Evolutionary conservation across 371 early-diverging fungal genomes (phyloP), one percentile per base, ranked within the genome.

Genomic region (Mortierella sp.): DNA sequence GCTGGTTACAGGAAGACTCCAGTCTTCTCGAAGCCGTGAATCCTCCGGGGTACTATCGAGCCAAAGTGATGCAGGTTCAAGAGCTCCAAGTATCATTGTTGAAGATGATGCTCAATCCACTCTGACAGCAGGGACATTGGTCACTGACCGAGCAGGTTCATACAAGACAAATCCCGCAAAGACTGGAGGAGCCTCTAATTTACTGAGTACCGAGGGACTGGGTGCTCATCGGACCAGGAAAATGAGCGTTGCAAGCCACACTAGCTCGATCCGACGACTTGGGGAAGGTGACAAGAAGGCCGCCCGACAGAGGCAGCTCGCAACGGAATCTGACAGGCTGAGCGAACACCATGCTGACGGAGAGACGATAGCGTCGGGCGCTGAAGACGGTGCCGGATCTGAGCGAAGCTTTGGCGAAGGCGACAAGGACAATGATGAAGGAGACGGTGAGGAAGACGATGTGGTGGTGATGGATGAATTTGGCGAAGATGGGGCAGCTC

Each of bases 1-100:
- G 23, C 66, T 66, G 54, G 78, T 78, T 5, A 62, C 74, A 14
- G 58, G 62, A 19, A 56, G 65, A 31, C 47, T 74, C 1, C 68
- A 63, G 30, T 24, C 72, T 19, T 47, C 57, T 1, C 69, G 74
- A 48, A 72, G 63, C 38, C 65, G 69, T 9, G 74, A 68, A 18
- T 31, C 61, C 5, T 54, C 67, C 14, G n/a, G 42, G n/a, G 21
- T 21, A 2, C 16, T 47, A 9, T 4, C 13, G 30, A 47, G 31
- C 42, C 57, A 23, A 23, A 73, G 74, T 43, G 58, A 30, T 13
- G 46, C 58, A 14, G 68, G 59, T 24, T 64, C 68, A 14, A 53
- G 64, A 2, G 58, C 74, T 1, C 42, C 60, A 10, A 74, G 69
- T 41, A 38, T 64, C 12, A 42, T 74, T 5, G 14, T 56, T 10